Evolutionary conservation across 2,329 filamentous ascomycete species (phyloP).

Genomic region (Fusarium sp.): DNA sequence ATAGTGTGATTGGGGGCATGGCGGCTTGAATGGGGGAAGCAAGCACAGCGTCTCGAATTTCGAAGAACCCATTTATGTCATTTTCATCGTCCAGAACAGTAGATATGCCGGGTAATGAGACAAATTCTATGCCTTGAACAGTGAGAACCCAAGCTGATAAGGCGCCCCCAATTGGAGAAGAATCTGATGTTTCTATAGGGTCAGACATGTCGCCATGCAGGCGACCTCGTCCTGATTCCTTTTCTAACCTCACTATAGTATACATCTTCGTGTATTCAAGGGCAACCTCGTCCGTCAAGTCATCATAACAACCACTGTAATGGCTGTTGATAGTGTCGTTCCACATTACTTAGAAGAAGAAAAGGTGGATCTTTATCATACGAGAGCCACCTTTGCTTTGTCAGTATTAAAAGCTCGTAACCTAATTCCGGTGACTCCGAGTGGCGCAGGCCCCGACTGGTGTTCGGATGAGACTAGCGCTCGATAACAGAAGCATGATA

Average conservation of each 20-base stretch:
- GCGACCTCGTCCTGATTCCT: neutral
- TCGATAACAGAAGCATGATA: no score
- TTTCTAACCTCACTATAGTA: neutral
- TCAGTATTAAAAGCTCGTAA: neutral
- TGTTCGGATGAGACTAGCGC: neutral
- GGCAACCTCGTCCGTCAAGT: no score
- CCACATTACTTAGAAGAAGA: no score
- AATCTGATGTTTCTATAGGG: neutral
- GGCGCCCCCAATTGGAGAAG: neutral
- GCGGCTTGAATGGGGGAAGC: fast-evolving
- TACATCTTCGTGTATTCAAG: neutral
- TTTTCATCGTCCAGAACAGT: neutral
- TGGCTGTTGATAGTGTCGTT: no score
- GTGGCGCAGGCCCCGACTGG: neutral
- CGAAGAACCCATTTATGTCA: neutral
- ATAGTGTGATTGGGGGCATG: neutral
- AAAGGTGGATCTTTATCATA: neutral
- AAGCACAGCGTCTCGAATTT: fast-evolving
- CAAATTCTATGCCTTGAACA: neutral
- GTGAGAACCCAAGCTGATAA: neutral
- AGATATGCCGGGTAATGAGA: neutral
- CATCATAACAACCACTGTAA: no score
- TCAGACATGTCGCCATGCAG: neutral
- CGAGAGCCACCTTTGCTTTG: neutral
- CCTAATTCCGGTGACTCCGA: neutral